Conservation (phyloP, 352 stramenopile genomes). For the Blastocystis sp. region DNA sequence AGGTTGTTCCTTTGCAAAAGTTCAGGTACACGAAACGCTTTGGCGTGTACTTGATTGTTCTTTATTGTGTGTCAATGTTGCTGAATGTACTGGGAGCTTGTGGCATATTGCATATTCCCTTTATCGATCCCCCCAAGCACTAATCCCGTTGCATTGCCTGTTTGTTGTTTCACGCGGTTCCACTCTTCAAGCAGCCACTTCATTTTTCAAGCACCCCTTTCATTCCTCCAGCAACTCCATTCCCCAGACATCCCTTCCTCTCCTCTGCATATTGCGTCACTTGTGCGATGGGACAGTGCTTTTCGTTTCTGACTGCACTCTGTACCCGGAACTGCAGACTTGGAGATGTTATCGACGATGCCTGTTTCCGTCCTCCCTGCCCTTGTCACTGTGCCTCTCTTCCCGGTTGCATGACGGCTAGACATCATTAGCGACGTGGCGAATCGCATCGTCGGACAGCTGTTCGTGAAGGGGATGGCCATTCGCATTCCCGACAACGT, state of each 20-base stretch:
- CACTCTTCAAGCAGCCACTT: too few species aligned
- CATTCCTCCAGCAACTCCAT: neutral
- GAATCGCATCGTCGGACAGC: neutral
- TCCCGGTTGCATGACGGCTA: neutral
- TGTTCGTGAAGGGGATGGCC: neutral
- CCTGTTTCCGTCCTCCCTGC: conserved; percentile 8
- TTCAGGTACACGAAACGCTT: conserved; percentile 68
- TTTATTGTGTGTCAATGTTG: conserved; percentile 48
- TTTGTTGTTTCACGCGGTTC: neutral
- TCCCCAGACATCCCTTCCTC: neutral
- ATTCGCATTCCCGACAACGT: conserved; percentile 8
- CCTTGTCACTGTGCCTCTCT: neutral
- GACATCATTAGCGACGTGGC: conserved; percentile 4
- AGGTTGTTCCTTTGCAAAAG: conserved; percentile 57
- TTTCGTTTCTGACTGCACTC: neutral
- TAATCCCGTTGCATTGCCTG: neutral
- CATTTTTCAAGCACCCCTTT: too few species aligned
- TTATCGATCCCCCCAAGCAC: conserved; percentile 13
- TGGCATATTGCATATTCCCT: conserved; percentile 51
- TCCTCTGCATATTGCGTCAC: neutral
- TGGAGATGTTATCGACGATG: conserved; percentile 19
- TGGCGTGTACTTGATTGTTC: conserved; percentile 49
- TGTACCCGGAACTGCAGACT: neutral
- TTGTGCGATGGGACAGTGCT: conserved; percentile 7
- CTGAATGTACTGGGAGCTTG: conserved; percentile 48